Conservation (phyloP, 139 green algal genomes). For the Picochlorum sp. region DNA sequence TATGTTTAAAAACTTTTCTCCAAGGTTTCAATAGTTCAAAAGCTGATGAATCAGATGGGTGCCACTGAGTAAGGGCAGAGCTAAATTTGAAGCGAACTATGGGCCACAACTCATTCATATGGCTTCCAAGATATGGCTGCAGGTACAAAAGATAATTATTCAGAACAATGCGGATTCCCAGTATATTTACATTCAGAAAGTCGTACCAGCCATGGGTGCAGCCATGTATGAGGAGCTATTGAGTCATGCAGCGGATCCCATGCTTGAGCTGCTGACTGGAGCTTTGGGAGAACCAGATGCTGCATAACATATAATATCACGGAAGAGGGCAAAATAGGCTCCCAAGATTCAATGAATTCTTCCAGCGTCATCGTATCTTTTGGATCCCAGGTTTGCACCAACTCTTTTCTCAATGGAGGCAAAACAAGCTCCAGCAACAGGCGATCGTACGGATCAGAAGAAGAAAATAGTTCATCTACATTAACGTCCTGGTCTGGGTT, state of each 20-base stretch:
- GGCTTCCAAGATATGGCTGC: slow-evolving; percentile 44
- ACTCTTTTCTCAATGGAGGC: slow-evolving; percentile 53
- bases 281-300: slow-evolving; percentile 67
- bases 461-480: not conserved
- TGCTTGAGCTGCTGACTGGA: slow-evolving; percentile 55
- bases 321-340: slow-evolving; percentile 36
- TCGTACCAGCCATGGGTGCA: slow-evolving; percentile 88
- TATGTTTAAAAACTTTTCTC: slow-evolving; percentile 59
- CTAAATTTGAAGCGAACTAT: slow-evolving; percentile 70
- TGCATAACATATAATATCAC: slow-evolving; percentile 51
- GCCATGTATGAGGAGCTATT: slow-evolving; percentile 84
- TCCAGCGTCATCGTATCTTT: slow-evolving; percentile 70
- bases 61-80: slow-evolving; percentile 65
- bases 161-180: not conserved
- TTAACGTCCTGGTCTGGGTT: not conserved
- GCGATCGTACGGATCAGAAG: slow-evolving; percentile 50
- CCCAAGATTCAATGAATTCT: slow-evolving; percentile 73
- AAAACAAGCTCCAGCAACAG: slow-evolving; percentile 72
- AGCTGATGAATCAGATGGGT: slow-evolving; percentile 69
- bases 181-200: not conserved
- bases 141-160: not conserved
- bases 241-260: slow-evolving; percentile 84
- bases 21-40: slow-evolving; percentile 75
- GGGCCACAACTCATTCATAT: slow-evolving; percentile 74
- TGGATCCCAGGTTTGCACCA: slow-evolving; percentile 71